A percentile compares a stretch with the other conserved stretches of the same genome.
Conservation (phyloP, 257 asterid species). For the Gentiana dahurica region DNA sequence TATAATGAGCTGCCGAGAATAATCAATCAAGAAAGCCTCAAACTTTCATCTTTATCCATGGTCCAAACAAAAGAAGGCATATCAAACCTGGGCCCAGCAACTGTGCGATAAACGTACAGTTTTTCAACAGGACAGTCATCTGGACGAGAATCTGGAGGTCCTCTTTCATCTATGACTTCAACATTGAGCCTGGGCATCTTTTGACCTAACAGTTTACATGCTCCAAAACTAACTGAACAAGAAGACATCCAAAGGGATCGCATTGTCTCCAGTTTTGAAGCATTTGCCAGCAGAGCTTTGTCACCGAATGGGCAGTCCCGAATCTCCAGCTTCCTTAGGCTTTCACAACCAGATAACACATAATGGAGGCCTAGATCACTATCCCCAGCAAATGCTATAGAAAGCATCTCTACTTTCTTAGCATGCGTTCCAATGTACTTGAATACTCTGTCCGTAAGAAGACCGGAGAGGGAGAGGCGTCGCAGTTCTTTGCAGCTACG, state of each 20-base stretch:
- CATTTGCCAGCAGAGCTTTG: slow-evolving; percentile 89
- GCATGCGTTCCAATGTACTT: slow-evolving; percentile 73
- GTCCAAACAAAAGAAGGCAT: slow-evolving; percentile 84
- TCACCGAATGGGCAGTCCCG: slow-evolving; percentile 96
- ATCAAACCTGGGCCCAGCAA: slow-evolving; percentile 76
- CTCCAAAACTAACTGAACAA: slow-evolving; percentile 84
- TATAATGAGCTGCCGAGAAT: neutral
- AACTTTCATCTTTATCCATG: slow-evolving; percentile 38
- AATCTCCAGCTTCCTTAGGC: slow-evolving; percentile 85
- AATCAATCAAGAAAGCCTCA: slow-evolving; percentile 21
- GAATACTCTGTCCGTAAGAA: slow-evolving; percentile 69
- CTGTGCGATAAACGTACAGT: slow-evolving; percentile 71
- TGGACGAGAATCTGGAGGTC: slow-evolving; percentile 68
- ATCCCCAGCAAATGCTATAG: slow-evolving; percentile 95
- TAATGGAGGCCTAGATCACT: slow-evolving; percentile 84
- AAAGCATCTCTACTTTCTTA: slow-evolving; percentile 88
- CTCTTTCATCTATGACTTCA: slow-evolving; percentile 90
- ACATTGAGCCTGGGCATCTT: slow-evolving; percentile 79
- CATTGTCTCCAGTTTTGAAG: slow-evolving; percentile 98
- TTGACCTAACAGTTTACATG: slow-evolving; percentile 77
- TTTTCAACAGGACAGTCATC: slow-evolving; percentile 66
- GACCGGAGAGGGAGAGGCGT: slow-evolving; percentile 90
- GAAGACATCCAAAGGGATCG: slow-evolving; percentile 99
- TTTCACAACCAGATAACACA: slow-evolving; percentile 80
- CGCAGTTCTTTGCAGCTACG: slow-evolving; percentile 62